Base-by-base conservation (phyloP, 2,329 filamentous ascomycete genomes). In the Didymella keratinophila region DNA sequence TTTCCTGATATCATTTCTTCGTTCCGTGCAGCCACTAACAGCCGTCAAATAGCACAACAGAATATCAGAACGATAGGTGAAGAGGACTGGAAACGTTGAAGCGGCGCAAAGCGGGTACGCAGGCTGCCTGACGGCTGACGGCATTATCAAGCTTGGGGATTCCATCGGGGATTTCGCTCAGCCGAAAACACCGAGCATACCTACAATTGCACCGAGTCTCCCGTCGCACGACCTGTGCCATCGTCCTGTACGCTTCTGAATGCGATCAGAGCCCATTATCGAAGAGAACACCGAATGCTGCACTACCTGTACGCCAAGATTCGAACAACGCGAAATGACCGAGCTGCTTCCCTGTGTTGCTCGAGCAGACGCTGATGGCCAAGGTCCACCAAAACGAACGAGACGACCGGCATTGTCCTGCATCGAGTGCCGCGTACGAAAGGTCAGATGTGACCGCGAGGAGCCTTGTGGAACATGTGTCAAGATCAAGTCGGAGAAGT, bases 391-490 rank as follows among this genome's bases (percentile, higher is more conserved):
- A 7, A 73, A 70, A 53, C 66, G 68, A 23, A 63, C 54, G 32
- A 61, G 71, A 25, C 60, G 69, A 45, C 68, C 70, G 25, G 69
- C 72, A 9, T 58, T 74, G 14, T 70, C 71, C 9, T 75, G 71
- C 51, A 63, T 71, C 3, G 67, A 73, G 58, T 75, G 71, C 48
- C 63, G 71, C 28, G 63, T 58, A 55, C 60, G 70, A 36, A 75
- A 75, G 47, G 68, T 72, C 20, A 71, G 66, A 54, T 74, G 71
- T 47, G 67, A 74, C 56, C 63, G 67, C 16, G 51, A 62, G 16
- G 68, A 61, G 52, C 71, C 69, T 9, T 74, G 71, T 56, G 61
- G 60, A 28, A 63, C 64, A 20, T 74, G 71, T 47, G 61, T 60
- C 12, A 56, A 57, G 12, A 66, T 54, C 20, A 64, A 68, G 41